These are phyloP conservation scores for Geotrichum histeridarum DNA, from an alignment of 1,139 yeast genomes.

Conservation along the genomic window DNA sequence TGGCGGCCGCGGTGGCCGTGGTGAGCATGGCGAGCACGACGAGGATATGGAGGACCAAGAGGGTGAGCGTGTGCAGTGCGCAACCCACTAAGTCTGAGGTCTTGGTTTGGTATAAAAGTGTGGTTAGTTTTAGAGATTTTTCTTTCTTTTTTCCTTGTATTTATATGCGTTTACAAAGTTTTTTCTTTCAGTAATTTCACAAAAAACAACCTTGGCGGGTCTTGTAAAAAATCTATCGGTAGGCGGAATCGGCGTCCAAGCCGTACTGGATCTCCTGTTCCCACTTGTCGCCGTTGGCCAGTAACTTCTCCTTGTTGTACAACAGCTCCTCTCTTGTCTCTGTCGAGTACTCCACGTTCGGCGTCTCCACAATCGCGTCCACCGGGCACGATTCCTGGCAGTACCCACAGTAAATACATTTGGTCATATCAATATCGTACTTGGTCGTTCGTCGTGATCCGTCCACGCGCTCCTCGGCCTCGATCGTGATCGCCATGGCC, in stretches of 20 bases:
- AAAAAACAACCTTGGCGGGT: not conserved
- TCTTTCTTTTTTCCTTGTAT: not conserved
- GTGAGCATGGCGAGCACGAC: slow-evolving; percentile 28
- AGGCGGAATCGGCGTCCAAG: slow-evolving; percentile 84
- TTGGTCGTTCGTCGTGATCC: slow-evolving; percentile 87
- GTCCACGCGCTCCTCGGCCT: slow-evolving; percentile 86
- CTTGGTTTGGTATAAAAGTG: slow-evolving; percentile 26
- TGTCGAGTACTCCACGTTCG: slow-evolving; percentile 81
- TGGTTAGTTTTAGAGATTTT: not conserved
- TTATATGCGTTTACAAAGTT: not conserved
- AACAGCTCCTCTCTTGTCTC: slow-evolving; percentile 84
- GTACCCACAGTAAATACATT: slow-evolving; percentile 88
- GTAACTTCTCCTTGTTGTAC: slow-evolving; percentile 81
- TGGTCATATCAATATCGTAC: slow-evolving; percentile 91
- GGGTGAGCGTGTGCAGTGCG: slow-evolving; percentile 68
- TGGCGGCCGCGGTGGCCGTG: not conserved
- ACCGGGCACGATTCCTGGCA: slow-evolving; percentile 94
- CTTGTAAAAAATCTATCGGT: slow-evolving; percentile 47
- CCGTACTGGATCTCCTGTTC: slow-evolving; percentile 88
- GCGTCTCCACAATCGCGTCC: slow-evolving; percentile 88
- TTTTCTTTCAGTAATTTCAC: not conserved
- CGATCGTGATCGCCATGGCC: slow-evolving; percentile 89
- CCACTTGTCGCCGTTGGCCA: slow-evolving; percentile 91
- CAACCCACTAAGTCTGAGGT: slow-evolving; percentile 48
- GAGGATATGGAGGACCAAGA: slow-evolving; percentile 45